Evolutionary conservation across 768 basidiomycete genomes (phyloP).

Genomic region (Mrakia hoshinonis): DNA sequence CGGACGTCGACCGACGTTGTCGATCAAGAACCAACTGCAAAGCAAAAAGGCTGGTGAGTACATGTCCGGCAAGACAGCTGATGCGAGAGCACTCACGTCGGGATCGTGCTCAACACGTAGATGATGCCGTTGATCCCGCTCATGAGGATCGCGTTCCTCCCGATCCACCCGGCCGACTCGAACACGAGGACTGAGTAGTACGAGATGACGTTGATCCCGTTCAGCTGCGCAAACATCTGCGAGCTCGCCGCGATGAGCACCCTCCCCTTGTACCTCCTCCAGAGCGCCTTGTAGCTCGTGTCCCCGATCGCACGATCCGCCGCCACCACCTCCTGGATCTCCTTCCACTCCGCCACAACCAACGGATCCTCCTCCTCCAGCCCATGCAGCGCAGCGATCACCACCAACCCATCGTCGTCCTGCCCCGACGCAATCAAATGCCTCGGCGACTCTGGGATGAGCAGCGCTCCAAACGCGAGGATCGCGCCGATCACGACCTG

Average conservation of each 20-base stretch:
- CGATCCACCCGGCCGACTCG: constrained; percentile 83
- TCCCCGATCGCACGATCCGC: constrained; percentile 39
- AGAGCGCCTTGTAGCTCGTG: too few species aligned
- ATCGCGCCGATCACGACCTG: constrained; percentile 65
- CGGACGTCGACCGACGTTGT: constrained; percentile 76
- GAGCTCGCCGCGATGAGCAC: constrained; percentile 91
- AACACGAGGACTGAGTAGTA: not conserved
- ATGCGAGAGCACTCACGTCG: constrained; percentile 61
- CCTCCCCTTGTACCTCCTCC: constrained; percentile 74
- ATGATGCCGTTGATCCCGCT: constrained; percentile 75
- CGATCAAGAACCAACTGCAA: constrained; percentile 85
- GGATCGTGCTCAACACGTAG: constrained; percentile 53
- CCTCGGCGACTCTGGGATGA: constrained; percentile 87
- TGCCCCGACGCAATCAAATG: constrained; percentile 78
- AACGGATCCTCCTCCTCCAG: constrained; percentile 58
- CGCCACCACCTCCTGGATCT: constrained; percentile 62
- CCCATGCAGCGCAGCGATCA: constrained; percentile 82
- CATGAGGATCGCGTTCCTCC: constrained; percentile 88
- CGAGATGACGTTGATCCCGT: constrained; percentile 7
- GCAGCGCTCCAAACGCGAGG: constrained; percentile 65
- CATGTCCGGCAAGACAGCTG: too few species aligned
- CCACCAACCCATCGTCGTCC: constrained; percentile 71
- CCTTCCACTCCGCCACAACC: constrained; percentile 75
- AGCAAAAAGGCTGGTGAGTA: not conserved
- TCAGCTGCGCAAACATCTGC: constrained; percentile 85